Evolutionary conservation across 768 basidiomycete genomes (phyloP), one percentile per base, ranked within the genome.

Genomic region (Trametes cingulata): DNA sequence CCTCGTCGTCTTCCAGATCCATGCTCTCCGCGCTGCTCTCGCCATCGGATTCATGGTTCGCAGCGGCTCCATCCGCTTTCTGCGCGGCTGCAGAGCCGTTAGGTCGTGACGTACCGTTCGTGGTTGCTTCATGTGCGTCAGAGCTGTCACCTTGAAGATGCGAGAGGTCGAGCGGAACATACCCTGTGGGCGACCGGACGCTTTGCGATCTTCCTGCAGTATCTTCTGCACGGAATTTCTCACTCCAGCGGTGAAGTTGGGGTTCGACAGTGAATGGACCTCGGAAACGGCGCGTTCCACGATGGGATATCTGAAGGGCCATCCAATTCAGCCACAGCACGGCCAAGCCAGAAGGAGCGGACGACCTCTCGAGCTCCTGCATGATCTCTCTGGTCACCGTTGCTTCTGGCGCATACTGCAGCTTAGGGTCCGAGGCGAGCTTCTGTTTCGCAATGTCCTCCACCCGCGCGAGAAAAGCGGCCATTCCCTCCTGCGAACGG

Each of bases 321-420:
- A n/a, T 25, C 25, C 9, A 47, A 19, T 19, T 42, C 2, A 6
- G 17, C 17, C 8, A 9, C 25, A 12, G 19, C 6, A 12, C 6
- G n/a, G 9, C 20, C 41, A 43, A 8, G 29, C 2, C 9, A 37
- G 24, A 35, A 46, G 22, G 24, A 22, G 40, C 22, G 41, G 63
- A 74, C 64, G 52, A 85, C 88, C 88, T 80, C 71, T 89, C 86
- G 27, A 91, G 75, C 67, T 91, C 87, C 47, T 88, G 86, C 76
- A 86, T 80, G 14, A 91, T 73, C 63, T 90, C 88, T 57, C 79
- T 75, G 62, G 83, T 76, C n/a, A 83, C 74, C 10, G 72, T 71
- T 2, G 87, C 85, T 47, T 79, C 80, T 1, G 82, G 71, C 68
- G 80, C 76, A 49, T 79, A 78, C 14, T 81, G 75, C 46, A 88